phyloP scores from a whole-genome alignment of 2,329 filamentous ascomycete genomes.

The Colletotrichum melonis region DNA sequence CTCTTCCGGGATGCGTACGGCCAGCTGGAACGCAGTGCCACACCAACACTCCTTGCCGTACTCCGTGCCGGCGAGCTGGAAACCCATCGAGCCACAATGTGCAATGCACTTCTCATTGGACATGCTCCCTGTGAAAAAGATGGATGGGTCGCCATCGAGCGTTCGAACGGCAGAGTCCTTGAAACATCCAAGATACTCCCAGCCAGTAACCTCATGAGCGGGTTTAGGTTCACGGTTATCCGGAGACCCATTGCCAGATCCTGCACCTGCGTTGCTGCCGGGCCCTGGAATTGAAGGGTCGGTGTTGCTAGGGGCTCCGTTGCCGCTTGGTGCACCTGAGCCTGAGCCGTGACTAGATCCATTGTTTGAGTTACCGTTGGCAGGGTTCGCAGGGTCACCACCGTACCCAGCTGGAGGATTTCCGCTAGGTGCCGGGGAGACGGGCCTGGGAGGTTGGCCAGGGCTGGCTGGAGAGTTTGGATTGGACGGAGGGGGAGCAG shows the following conservation, averaged over 20 bases:
- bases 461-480: background rate
- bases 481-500: background rate
- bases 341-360: background rate
- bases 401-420: background rate
- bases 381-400: background rate
- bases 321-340: background rate
- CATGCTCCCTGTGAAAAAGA: conserved; percentile 50
- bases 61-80: conserved; percentile 60
- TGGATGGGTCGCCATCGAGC: conserved; percentile 38
- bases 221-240: background rate
- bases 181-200: conserved; percentile 47
- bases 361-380: background rate
- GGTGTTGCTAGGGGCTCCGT: background rate
- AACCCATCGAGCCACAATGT: conserved; percentile 55
- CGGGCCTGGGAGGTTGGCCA: background rate
- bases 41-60: conserved; percentile 65
- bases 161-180: conserved; percentile 39
- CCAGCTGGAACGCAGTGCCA: conserved; percentile 41
- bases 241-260: background rate
- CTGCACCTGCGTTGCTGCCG: background rate
- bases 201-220: conserved; percentile 32
- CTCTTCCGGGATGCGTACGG: conserved; percentile 25
- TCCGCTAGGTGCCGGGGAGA: background rate
- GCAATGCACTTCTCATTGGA: conserved; percentile 60
- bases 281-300: background rate